Evolutionary conservation across 768 basidiomycete genomes (phyloP).

Genomic region (Leccinellum albellum): DNA sequence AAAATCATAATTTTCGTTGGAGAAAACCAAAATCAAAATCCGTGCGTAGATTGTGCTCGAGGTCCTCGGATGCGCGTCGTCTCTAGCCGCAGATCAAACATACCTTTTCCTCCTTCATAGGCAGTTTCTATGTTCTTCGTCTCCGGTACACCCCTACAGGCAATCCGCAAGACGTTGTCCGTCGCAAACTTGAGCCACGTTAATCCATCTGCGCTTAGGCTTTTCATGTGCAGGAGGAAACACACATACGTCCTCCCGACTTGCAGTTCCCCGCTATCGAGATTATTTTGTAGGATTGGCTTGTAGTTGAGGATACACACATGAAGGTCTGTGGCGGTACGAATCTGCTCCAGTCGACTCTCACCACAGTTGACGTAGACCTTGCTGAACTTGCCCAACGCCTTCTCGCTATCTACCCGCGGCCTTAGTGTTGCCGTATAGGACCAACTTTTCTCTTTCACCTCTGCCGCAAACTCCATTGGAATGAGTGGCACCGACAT

Average conservation of each 20-base stretch:
- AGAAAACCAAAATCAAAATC: too few relatives aligned
- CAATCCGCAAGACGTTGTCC: conserved; percentile 20
- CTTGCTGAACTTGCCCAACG: conserved; percentile 9
- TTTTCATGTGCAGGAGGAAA: conserved; percentile 18
- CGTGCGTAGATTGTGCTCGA: conserved; percentile 5
- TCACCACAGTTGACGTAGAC: conserved; percentile 16
- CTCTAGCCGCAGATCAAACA: conserved; percentile 10
- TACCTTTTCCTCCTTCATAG: neutral
- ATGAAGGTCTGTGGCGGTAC: conserved; percentile 13
- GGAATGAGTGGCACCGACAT: conserved; percentile 22
- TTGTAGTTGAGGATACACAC: conserved; percentile 24
- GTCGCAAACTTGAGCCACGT: conserved; percentile 25
- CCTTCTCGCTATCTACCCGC: neutral
- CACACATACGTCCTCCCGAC: conserved; percentile 19
- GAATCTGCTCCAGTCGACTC: conserved; percentile 12
- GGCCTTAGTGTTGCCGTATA: conserved; percentile 16
- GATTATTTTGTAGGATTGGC: neutral
- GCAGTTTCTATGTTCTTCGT: neutral
- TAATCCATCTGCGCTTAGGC: neutral
- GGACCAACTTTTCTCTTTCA: neutral
- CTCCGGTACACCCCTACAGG: conserved; percentile 7
- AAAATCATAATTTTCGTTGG: too few relatives aligned
- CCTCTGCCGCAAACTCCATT: conserved; percentile 7
- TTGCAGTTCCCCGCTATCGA: conserved; percentile 12
- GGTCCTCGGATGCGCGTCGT: conserved; percentile 14